Evolutionary conservation across 225 moss, liverwort and hornwort species (phyloP).

Genomic region (Climacium dendroides): DNA sequence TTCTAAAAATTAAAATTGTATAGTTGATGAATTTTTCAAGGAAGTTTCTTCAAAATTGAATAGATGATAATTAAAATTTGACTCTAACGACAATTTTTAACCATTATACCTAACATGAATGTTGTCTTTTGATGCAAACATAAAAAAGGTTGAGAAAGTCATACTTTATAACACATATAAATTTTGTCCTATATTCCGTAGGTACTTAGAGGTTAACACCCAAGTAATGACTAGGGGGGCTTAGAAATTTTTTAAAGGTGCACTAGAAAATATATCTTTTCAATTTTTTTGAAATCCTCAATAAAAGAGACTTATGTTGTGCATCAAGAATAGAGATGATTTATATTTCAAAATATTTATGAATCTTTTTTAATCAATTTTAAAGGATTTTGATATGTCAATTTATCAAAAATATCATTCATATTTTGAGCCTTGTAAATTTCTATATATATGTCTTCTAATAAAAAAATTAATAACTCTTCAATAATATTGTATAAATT

Average conservation of each 20-base stretch:
- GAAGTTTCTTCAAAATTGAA: neutral
- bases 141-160: neutral
- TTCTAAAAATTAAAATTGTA: neutral
- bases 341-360: neutral
- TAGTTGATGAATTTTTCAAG: neutral
- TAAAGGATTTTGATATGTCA: neutral
- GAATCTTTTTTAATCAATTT: neutral
- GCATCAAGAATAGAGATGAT: neutral
- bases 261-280: neutral
- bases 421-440: neutral
- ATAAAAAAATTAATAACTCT: neutral
- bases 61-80: neutral
- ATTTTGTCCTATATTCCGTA: accelerated
- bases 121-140: neutral
- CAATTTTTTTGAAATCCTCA: accelerated
- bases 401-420: neutral
- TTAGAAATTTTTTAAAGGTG: neutral
- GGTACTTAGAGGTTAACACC: accelerated
- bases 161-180: neutral
- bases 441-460: neutral
- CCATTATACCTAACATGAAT: neutral
- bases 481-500: neutral
- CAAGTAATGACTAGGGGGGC: neutral
- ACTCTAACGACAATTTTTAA: accelerated
- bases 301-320: neutral